Percentiles rank a stretch among this genome's conserved stretches.
phyloP scores from a whole-genome alignment of 352 stramenopile genomes.

The Phytophthora ohioensis region DNA sequence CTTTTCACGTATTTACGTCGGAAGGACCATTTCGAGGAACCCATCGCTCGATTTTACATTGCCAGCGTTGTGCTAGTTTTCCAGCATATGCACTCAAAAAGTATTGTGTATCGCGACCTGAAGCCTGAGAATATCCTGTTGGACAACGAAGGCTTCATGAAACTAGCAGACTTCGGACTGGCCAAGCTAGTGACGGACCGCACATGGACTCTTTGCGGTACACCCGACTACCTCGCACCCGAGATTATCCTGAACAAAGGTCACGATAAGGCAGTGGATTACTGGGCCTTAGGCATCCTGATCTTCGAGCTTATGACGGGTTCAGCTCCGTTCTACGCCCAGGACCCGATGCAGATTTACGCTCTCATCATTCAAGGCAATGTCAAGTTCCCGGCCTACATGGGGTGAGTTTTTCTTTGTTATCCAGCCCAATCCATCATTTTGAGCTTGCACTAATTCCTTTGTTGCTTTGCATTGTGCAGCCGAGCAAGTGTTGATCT shows the following conservation, averaged over 20 bases:
- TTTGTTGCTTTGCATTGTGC: conserved; percentile 5
- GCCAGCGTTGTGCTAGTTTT: conserved; percentile 92
- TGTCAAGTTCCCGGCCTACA: conserved; percentile 85
- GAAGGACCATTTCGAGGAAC: conserved; percentile 76
- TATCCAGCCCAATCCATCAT: background rate
- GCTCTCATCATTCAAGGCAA: conserved; percentile 90
- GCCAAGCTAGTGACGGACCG: conserved; percentile 89
- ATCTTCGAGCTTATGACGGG: conserved; percentile 92
- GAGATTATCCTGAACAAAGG: conserved; percentile 94
- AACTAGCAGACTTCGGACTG: conserved; percentile 93
- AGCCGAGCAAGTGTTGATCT: conserved; percentile 81
- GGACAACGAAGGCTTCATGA: conserved; percentile 88
- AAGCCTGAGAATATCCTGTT: conserved; percentile 93
- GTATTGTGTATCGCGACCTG: conserved; percentile 92
- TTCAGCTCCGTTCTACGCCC: conserved; percentile 88
- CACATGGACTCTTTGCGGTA: conserved; percentile 93
- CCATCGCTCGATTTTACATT: conserved; percentile 88
- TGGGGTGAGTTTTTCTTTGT: conserved; percentile 58
- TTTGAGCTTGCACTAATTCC: conserved; percentile 2
- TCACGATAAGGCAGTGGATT: conserved; percentile 92
- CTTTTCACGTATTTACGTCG: conserved; percentile 93
- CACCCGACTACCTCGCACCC: conserved; percentile 92
- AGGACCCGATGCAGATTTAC: conserved; percentile 94
- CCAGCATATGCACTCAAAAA: conserved; percentile 90
- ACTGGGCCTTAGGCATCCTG: conserved; percentile 91